These are phyloP conservation scores for Lithocarpus polystachyus DNA, from an alignment of 306 rosid species.

Conservation along the genomic window DNA sequence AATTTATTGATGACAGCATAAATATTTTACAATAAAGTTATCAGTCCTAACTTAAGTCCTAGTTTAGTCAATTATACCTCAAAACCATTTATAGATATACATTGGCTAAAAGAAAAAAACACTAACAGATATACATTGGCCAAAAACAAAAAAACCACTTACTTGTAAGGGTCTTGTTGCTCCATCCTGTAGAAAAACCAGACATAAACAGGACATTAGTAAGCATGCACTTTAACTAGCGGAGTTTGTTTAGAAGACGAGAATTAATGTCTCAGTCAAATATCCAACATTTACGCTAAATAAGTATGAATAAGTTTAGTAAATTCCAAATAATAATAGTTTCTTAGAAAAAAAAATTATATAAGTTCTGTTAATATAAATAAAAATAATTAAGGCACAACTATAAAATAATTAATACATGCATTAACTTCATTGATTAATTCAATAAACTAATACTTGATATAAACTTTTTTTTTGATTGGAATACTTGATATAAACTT, in stretches of 20 bases:
- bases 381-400: too few relatives aligned
- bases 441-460: too few relatives aligned
- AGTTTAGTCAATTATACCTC: too few relatives aligned
- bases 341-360: not conserved
- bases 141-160: constrained; percentile 12
- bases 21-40: too few relatives aligned
- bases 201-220: not conserved
- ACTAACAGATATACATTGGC: not conserved
- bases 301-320: not conserved
- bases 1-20: too few relatives aligned
- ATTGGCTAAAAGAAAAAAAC: too few relatives aligned
- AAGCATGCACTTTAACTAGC: not conserved
- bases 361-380: too few relatives aligned
- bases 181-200: constrained; percentile 40
- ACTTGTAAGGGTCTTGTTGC: constrained; percentile 44
- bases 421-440: too few relatives aligned
- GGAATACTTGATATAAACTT: too few relatives aligned
- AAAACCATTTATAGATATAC: not conserved
- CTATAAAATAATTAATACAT: too few relatives aligned
- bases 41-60: too few relatives aligned
- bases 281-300: constrained; percentile 10
- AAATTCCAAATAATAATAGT: not conserved
- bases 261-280: constrained; percentile 7
- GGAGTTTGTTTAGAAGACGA: not conserved
- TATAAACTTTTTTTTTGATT: too few relatives aligned